Base-by-base conservation (phyloP, 192 early-diverging fungal species). In the Kickxella alabastrina region DNA sequence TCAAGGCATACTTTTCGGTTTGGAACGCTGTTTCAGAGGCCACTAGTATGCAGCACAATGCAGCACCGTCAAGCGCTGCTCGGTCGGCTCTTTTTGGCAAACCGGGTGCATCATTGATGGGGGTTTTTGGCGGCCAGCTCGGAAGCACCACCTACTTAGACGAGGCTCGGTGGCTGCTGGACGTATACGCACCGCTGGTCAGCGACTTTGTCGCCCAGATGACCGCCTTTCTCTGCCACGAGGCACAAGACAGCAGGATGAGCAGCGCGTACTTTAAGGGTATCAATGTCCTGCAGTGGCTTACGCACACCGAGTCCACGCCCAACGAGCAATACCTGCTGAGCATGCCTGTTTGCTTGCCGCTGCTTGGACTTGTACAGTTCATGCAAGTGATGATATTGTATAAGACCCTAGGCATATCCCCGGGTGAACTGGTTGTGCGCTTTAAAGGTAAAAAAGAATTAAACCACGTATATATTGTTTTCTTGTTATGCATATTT, bases 81-180 rank as follows among this genome's bases (percentile, higher is more conserved):
- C 76, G 74, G 6, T 65, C 70, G 19, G 78, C 82, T 15, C 62
- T 48, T 21, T 45, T 45, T 13, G 14, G 3, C n/a, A n/a, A n/a
- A 10, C 2, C 2, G 13, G 14, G 0, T 27, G 3, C 6, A 2
- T 15, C 69, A 23, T 54, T 85, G 14, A 81, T 91, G 57, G 91
- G 91, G 25, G 76, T 95, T 46, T 97, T 97, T 80, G 95, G 95
- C 43, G 95, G 95, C 41, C 92, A 97, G 62, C 92, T 88, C 32
- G 89, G 87, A 48, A 80, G 85, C 17, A 82, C 85, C 38, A 86
- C 85, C 27, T 90, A 87, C 67, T 80, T 97, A 69, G 80, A 86
- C 48, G 92, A 97, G 71, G 67, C 92, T 6, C 78, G 79, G 13
- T 78, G 78, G 52, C 78, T 91, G 32, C 83, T 85, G 54, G 75